Evolutionary conservation across 2,329 filamentous ascomycete species (phyloP).

Genomic region (Paecilomyces formosus): DNA sequence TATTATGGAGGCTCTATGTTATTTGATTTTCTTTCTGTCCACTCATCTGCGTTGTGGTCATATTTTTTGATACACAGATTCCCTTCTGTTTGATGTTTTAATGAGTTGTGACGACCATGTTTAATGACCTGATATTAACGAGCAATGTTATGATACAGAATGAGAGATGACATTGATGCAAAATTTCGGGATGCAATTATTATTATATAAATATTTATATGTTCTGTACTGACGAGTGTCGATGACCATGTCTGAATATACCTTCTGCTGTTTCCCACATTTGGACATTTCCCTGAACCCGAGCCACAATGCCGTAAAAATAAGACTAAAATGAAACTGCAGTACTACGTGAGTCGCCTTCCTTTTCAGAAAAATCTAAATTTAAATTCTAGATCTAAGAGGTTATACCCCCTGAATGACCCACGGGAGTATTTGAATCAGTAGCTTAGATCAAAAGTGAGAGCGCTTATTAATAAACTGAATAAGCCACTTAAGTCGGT

Average conservation of each 20-base stretch:
- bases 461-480: neutral
- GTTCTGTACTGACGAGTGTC: neutral
- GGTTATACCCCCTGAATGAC: no score
- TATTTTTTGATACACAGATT: neutral
- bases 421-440: no score
- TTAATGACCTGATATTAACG: neutral
- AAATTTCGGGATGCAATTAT: neutral
- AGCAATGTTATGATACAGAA: neutral
- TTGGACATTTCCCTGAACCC: neutral
- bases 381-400: no score
- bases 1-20: neutral
- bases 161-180: neutral
- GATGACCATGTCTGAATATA: neutral
- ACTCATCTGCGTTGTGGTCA: neutral
- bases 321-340: neutral
- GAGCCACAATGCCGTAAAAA: neutral
- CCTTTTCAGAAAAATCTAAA: no score
- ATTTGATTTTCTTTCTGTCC: neutral
- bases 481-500: neutral
- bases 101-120: neutral
- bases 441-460: no score
- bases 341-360: no score
- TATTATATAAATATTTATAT: neutral
- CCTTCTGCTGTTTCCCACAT: neutral
- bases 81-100: neutral